A percentile compares a stretch with the other conserved stretches of the same genome.
Conservation (phyloP, 2,329 filamentous ascomycete genomes). For the Botryotinia calthae region DNA sequence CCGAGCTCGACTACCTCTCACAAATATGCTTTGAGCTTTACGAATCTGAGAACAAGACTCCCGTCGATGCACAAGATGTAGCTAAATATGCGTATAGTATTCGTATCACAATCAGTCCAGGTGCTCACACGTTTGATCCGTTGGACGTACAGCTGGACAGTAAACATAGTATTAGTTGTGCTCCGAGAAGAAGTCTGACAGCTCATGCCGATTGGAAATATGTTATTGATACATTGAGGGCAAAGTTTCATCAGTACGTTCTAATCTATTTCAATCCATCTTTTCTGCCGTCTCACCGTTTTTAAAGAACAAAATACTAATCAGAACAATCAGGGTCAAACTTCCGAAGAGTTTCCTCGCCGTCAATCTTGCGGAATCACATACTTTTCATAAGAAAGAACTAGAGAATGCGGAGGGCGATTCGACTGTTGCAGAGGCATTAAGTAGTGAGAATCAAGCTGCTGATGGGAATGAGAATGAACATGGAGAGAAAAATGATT, state of each 20-base stretch:
- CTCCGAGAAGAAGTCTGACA: constrained; percentile 84
- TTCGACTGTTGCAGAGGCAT: background rate
- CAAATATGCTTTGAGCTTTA: constrained; percentile 99
- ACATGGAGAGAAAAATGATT: background rate
- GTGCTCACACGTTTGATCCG: constrained; percentile 94
- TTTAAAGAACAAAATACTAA: background rate
- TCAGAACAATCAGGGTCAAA: constrained; percentile 34
- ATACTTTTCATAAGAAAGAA: constrained; percentile 40
- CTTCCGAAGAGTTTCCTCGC: constrained; percentile 40
- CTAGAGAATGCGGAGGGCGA: constrained; percentile 1
- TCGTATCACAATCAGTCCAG: constrained; percentile 90
- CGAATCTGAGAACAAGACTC: constrained; percentile 72
- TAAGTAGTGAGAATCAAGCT: background rate
- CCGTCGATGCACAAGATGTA: constrained; percentile 34
- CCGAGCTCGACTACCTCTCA: constrained; percentile 93
- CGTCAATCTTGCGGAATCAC: constrained; percentile 40
- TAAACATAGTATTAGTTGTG: constrained; percentile 92
- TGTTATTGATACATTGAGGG: constrained; percentile 91
- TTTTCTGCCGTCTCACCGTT: background rate
- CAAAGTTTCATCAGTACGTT: constrained; percentile 88
- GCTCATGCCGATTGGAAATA: constrained; percentile 93
- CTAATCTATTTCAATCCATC: background rate
- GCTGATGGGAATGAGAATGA: background rate
- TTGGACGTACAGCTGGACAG: constrained; percentile 95
- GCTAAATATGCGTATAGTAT: constrained; percentile 82